These are phyloP conservation scores for Monilinia polystroma DNA, from an alignment of 2,329 filamentous ascomycete genomes.

Conservation along the genomic window DNA sequence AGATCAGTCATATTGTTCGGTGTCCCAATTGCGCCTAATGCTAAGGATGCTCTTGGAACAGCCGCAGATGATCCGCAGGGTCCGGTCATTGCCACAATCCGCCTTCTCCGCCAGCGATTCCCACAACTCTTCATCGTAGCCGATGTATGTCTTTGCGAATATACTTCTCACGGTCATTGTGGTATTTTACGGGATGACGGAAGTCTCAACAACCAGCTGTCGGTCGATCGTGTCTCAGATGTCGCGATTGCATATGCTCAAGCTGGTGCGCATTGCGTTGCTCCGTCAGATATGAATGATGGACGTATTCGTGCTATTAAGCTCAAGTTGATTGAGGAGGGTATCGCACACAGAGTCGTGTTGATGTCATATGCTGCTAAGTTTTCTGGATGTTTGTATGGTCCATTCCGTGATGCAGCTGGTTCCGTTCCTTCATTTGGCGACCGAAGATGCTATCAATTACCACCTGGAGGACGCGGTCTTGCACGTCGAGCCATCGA, in stretches of 20 bases:
- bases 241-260: slow-evolving; percentile 98
- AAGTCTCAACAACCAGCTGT: slow-evolving; percentile 86
- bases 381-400: slow-evolving; percentile 94
- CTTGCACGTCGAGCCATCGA: slow-evolving; percentile 87
- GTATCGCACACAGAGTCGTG: slow-evolving; percentile 84
- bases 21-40: slow-evolving; percentile 75
- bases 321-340: slow-evolving; percentile 92
- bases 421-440: slow-evolving; percentile 89
- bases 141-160: slow-evolving; percentile 97
- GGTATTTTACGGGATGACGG: slow-evolving; percentile 93
- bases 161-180: slow-evolving; percentile 96
- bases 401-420: slow-evolving; percentile 94
- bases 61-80: slow-evolving; percentile 90
- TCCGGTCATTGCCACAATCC: slow-evolving; percentile 85
- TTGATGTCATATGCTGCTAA: slow-evolving; percentile 99
- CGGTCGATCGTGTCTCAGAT: slow-evolving; percentile 91
- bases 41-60: slow-evolving; percentile 89
- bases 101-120: slow-evolving; percentile 78
- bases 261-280: slow-evolving; percentile 93
- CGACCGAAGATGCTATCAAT: slow-evolving; percentile 94
- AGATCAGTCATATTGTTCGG: slow-evolving; percentile 94
- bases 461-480: slow-evolving; percentile 87
- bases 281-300: slow-evolving; percentile 98
- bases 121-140: slow-evolving; percentile 87
- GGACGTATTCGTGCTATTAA: slow-evolving; percentile 97